phyloP scores from a whole-genome alignment of 306 rosid genomes.

The Luffa acutangula region DNA sequence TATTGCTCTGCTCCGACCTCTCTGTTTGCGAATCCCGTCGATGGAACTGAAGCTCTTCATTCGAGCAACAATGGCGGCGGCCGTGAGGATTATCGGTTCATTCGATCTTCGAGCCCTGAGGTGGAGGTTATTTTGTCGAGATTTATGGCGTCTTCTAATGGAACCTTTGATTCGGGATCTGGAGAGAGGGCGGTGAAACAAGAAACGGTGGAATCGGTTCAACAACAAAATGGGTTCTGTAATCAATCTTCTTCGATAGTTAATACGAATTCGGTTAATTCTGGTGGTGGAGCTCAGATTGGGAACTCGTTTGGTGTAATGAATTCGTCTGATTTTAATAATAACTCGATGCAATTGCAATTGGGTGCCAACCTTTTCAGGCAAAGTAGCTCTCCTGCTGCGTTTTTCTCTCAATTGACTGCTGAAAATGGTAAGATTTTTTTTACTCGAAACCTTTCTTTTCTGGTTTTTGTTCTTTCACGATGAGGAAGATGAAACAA shows the following conservation, averaged over 20 bases:
- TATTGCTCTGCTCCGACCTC: constrained; percentile 58
- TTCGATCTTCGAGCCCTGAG: constrained; percentile 48
- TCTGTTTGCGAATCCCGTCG: constrained; percentile 23
- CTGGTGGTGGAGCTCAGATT: constrained; percentile 15
- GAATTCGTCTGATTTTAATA: constrained; percentile 19
- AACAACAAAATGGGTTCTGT: constrained; percentile 20
- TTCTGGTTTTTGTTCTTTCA: not conserved
- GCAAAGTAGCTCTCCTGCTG: constrained; percentile 67
- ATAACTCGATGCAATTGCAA: constrained; percentile 22
- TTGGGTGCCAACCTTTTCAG: constrained; percentile 31
- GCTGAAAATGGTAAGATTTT: constrained; percentile 42
- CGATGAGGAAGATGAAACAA: not conserved
- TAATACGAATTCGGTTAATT: not conserved
- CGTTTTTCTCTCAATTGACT: constrained; percentile 31
- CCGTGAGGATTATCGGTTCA: constrained; percentile 14
- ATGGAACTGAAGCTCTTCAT: constrained; percentile 13
- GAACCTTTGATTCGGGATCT: constrained; percentile 19
- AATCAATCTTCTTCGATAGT: constrained; percentile 22
- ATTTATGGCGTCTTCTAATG: constrained; percentile 38
- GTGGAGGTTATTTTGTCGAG: constrained; percentile 38
- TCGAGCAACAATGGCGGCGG: constrained; percentile 27
- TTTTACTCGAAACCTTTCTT: not conserved
- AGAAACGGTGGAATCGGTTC: constrained; percentile 35
- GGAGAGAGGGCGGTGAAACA: constrained; percentile 34
- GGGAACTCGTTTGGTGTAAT: constrained; percentile 31